phyloP scores from a whole-genome alignment of 228 moss, liverwort and hornwort genomes.

The Sphagnum fallax region DNA sequence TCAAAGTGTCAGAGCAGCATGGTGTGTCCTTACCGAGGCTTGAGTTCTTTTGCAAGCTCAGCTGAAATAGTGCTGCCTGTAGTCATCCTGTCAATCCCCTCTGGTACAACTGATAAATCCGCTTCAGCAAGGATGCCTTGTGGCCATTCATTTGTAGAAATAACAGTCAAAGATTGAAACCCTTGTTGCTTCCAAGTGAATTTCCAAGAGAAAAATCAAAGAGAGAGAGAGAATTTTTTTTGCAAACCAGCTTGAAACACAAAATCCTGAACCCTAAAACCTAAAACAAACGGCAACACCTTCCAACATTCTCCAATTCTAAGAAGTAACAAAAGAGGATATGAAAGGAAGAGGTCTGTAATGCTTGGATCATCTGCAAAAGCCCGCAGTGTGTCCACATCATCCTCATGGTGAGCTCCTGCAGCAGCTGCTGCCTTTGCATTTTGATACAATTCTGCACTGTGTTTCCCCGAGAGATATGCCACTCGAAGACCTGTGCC shows the following conservation, averaged over 20 bases:
- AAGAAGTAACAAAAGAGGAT: conserved; percentile 30
- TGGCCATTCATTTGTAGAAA: conserved; percentile 94
- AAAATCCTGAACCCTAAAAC: neutral
- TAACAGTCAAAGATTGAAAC: conserved; percentile 34
- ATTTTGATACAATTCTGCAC: conserved; percentile 62
- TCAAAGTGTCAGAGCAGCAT: neutral
- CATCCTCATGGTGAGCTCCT: conserved; percentile 95
- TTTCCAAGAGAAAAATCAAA: neutral
- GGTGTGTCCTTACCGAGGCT: conserved; percentile 71
- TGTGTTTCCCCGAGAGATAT: conserved; percentile 71
- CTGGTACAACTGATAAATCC: conserved; percentile 28
- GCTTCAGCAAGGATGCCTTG: conserved; percentile 48
- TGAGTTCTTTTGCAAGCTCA: conserved; percentile 77
- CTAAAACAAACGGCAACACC: neutral
- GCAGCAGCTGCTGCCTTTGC: conserved; percentile 75
- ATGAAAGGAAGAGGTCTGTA: conserved; percentile 92
- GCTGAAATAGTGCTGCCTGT: conserved; percentile 58
- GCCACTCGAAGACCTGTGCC: conserved; percentile 74
- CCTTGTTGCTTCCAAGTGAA: neutral
- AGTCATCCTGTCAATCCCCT: conserved; percentile 27
- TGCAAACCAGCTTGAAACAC: neutral
- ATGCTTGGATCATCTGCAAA: conserved; percentile 81
- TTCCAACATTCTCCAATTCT: neutral
- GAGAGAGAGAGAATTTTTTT: no score
- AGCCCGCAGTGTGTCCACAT: conserved; percentile 92